Percentiles rank a stretch among this genome's conserved stretches.
Evolutionary conservation across 176 grass and related monocot genomes (phyloP).

Genomic region (Alloteropsis semialata): DNA sequence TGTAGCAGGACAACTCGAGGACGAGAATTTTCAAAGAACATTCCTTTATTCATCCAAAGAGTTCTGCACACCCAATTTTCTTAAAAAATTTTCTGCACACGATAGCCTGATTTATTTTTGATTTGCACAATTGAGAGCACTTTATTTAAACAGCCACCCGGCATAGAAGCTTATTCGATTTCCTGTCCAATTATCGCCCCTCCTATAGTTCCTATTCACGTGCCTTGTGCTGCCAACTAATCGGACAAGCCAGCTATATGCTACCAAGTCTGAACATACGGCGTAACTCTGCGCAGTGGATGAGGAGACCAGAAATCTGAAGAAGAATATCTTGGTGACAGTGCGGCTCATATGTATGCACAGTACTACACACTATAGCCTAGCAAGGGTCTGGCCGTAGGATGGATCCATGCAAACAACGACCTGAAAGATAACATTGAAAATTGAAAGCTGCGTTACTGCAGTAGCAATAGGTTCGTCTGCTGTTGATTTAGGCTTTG

Average conservation of each 20-base stretch:
- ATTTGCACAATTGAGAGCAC: not conserved
- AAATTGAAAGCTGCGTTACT: not conserved
- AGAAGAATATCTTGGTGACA: not conserved
- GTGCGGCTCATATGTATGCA: not conserved
- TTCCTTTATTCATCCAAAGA: not conserved
- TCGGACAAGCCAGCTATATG: not conserved
- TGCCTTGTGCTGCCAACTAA: not conserved
- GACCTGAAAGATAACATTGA: constrained; percentile 45
- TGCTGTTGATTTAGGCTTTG: not conserved
- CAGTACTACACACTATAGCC: constrained; percentile 38
- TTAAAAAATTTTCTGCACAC: not conserved
- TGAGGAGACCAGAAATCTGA: not conserved
- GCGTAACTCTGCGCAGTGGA: not conserved
- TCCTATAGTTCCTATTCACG: not conserved
- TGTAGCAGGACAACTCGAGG: not conserved
- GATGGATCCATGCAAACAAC: constrained; percentile 76
- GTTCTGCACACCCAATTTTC: not conserved
- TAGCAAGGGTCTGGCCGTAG: constrained; percentile 52
- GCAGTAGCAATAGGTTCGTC: not conserved
- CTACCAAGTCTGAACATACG: not conserved
- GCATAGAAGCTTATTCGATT: not conserved
- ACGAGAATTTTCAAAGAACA: not conserved
- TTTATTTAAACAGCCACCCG: not conserved
- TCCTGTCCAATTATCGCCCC: not conserved
- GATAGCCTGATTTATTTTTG: not conserved